phyloP scores from a whole-genome alignment of 2,329 filamentous ascomycete species.

The Coleophoma eucalyptorum region DNA sequence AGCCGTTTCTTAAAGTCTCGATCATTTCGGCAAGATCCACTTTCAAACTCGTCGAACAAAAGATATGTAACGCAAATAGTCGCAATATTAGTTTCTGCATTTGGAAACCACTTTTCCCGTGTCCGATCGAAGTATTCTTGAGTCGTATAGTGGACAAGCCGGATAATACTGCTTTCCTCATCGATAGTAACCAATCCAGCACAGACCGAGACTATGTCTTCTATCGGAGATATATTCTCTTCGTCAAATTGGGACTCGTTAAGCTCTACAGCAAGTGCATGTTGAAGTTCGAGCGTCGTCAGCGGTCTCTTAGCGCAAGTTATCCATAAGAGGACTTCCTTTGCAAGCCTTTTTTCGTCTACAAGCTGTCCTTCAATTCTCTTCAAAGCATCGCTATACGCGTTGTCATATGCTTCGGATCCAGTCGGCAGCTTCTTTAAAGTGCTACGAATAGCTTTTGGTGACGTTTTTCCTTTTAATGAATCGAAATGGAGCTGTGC shows the following conservation, averaged over 20 bases:
- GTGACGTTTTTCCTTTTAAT: constrained; percentile 25
- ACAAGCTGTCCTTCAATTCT: constrained; percentile 35
- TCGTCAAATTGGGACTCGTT: constrained; percentile 25
- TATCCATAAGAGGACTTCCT: constrained; percentile 10
- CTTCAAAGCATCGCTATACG: constrained; percentile 37
- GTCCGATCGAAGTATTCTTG: constrained; percentile 24
- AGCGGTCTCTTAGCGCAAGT: constrained; percentile 24
- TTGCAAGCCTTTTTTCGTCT: constrained; percentile 30
- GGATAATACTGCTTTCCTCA: constrained; percentile 18
- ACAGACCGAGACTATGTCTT: constrained; percentile 17
- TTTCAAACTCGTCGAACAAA: no score
- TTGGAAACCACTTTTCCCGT: constrained; percentile 9
- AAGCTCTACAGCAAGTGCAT: constrained; percentile 36
- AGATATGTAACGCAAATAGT: constrained; percentile 24
- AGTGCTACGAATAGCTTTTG: constrained; percentile 27
- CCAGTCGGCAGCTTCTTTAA: constrained; percentile 24
- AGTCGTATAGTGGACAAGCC: constrained; percentile 25
- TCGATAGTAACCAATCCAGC: constrained; percentile 24
- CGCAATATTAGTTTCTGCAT: constrained; percentile 12
- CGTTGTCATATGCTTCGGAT: constrained; percentile 25
- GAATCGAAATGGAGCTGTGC: constrained; percentile 25
- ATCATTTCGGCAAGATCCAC: no score
- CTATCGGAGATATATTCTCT: constrained; percentile 16
- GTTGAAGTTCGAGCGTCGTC: constrained; percentile 30
- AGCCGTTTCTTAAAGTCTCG: no score